phyloP scores from a whole-genome alignment of 2,329 filamentous ascomycete species.

The Eurotiales sp. region DNA sequence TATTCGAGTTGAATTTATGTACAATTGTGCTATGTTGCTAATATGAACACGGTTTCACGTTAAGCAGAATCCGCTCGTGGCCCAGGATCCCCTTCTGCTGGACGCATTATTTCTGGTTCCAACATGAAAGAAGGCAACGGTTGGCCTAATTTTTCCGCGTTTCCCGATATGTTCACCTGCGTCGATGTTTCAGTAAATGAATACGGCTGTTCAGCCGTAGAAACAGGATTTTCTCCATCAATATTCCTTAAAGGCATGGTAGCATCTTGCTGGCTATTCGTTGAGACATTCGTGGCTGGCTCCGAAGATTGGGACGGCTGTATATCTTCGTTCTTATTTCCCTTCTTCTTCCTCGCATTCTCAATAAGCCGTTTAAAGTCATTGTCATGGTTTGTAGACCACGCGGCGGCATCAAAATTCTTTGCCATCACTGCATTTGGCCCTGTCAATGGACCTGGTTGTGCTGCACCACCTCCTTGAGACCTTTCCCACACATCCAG shows the following conservation, averaged over 20 bases:
- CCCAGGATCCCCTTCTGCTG: background rate
- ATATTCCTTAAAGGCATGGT: background rate
- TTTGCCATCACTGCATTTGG: constrained; percentile 67
- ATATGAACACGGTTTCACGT: too few species aligned
- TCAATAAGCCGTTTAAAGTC: constrained; percentile 80
- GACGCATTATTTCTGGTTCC: background rate
- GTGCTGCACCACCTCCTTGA: constrained; percentile 60
- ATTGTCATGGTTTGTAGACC: constrained; percentile 67
- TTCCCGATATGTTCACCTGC: too few species aligned
- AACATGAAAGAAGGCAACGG: background rate
- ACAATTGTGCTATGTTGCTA: too few species aligned
- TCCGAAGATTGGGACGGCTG: background rate
- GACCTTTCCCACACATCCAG: constrained; percentile 84
- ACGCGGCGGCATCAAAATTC: constrained; percentile 77
- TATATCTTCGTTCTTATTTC: constrained; percentile 19
- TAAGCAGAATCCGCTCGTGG: too few species aligned
- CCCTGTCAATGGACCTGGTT: constrained; percentile 19
- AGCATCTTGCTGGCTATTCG: background rate
- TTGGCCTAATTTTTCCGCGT: too few species aligned
- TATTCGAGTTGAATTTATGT: background rate
- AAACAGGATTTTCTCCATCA: background rate
- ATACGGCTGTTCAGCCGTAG: background rate
- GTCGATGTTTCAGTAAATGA: background rate
- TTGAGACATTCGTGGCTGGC: background rate
- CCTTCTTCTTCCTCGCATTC: constrained; percentile 59